Evolutionary conservation across 2,329 filamentous ascomycete species (phyloP).

Genomic region (Pseudopyricularia cyperi): DNA sequence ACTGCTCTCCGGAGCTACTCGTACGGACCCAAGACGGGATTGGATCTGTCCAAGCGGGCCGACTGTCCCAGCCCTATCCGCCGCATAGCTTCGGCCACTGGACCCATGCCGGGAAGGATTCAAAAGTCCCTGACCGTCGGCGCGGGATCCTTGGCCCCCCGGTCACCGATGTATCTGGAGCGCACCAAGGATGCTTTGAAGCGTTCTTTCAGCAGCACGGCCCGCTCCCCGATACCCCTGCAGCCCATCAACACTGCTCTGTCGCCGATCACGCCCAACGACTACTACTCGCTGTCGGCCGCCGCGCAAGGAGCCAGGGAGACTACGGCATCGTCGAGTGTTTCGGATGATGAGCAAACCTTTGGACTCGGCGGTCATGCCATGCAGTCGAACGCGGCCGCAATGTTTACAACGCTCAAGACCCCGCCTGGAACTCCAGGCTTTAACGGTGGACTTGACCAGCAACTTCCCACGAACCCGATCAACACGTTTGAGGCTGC

Average conservation of each 20-base stretch:
- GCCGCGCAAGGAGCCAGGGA: slow-evolving; percentile 22
- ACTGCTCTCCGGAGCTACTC: slow-evolving; percentile 30
- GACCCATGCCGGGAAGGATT: slow-evolving; percentile 27
- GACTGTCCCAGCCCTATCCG: slow-evolving; percentile 36
- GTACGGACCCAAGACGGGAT: slow-evolving; percentile 30
- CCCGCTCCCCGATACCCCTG: slow-evolving; percentile 25
- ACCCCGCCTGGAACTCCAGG: slow-evolving; percentile 42
- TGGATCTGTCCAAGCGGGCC: slow-evolving; percentile 30
- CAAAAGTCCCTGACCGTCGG: slow-evolving; percentile 20
- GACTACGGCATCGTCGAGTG: slow-evolving; percentile 22
- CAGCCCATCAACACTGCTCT: slow-evolving; percentile 23
- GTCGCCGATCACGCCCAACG: slow-evolving; percentile 20
- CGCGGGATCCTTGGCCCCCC: slow-evolving; percentile 16
- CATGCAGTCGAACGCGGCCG: slow-evolving; percentile 4
- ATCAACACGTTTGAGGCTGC: slow-evolving; percentile 23
- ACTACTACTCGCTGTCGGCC: slow-evolving; percentile 2
- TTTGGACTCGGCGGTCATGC: slow-evolving; percentile 10
- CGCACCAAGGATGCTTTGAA: slow-evolving; percentile 29
- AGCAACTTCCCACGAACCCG: slow-evolving; percentile 17
- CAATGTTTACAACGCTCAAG: slow-evolving; percentile 27
- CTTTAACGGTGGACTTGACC: slow-evolving; percentile 10
- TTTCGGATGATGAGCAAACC: slow-evolving; percentile 23
- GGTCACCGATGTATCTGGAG: slow-evolving; percentile 30
- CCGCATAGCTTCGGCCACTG: slow-evolving; percentile 38
- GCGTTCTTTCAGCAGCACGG: slow-evolving; percentile 21